Base-by-base conservation (phyloP, 2,329 filamentous ascomycete species). In the Claviceps quebecensis region DNA sequence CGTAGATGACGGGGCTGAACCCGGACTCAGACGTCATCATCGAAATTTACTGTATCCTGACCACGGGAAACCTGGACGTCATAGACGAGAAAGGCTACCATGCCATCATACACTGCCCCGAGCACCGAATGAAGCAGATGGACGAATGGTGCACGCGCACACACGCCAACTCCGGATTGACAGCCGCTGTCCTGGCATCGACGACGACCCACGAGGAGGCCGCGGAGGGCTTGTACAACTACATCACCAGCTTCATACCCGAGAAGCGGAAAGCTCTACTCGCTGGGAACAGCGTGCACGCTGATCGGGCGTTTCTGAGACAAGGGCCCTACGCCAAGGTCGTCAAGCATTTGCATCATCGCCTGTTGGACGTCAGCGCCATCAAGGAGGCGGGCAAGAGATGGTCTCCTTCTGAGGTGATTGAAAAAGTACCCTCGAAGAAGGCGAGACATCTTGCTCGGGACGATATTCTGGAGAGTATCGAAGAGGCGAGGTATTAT, bases 391-490 rank as follows among this genome's bases (percentile, higher is more conserved):
- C 87, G 22, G 86, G 83, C 17, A 78, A 81, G 56, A 76, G 91
- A 45, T 98, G 93, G 91, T 83, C 81, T 44, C 57, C 64, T 36
- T 60, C 58, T 49, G 56, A 58, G 43, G 53, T 69, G 34, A 62
- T 86, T 55, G 70, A 72, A 51, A 71, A 73, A 45, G 81, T 78
- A 29, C 90, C 91, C 13, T 67, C 63, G 55, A 97, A 97, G 73
- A 78, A 77, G 63, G 80, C 78, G 39, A 71, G 82, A 49, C 93
- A 98, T 70, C 80, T 91, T 67, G 93, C 93, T 0, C 81, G 78
- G 59, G 81, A 87, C 51, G 93, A 98, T 67, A 95, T 98, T 53
- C 67, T 96, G 54, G 93, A 98, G 72, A 97, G 91, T 67, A 96
- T 98, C 56, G 83, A 78, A 52, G 93, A 98, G 72, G 91, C 91